Conservation (phyloP, 345 rosid species). For the Ceriops tagal region DNA sequence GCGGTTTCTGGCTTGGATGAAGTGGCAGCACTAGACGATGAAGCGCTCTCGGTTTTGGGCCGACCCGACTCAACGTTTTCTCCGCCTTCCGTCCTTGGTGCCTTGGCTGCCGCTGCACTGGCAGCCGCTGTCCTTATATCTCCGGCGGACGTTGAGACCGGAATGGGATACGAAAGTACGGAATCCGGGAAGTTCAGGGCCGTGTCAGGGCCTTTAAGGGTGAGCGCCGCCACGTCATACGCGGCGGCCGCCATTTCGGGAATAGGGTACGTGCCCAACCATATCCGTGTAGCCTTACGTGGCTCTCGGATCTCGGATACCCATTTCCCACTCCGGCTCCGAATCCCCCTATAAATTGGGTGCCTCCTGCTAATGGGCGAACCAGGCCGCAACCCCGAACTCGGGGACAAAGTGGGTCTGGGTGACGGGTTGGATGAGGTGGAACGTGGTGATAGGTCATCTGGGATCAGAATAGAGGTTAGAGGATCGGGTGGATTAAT, state of each 20-base stretch:
- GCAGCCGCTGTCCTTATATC: constrained; percentile 60
- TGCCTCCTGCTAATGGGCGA: constrained; percentile 31
- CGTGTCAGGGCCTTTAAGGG: constrained; percentile 61
- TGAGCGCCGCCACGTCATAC: constrained; percentile 67
- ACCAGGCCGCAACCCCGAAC: neutral
- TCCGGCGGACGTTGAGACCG: constrained; percentile 42
- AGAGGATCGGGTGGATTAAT: constrained; percentile 13
- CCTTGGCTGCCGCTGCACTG: constrained; percentile 42
- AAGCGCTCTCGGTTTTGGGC: neutral
- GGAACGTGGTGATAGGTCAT: constrained; percentile 17
- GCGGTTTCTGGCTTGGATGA: neutral
- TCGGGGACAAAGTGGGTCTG: constrained; percentile 16
- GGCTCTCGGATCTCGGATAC: constrained; percentile 83
- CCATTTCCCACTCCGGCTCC: constrained; percentile 72
- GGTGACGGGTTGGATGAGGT: constrained; percentile 20
- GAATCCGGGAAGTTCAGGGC: constrained; percentile 53
- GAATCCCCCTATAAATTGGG: constrained; percentile 47
- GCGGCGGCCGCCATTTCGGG: constrained; percentile 78
- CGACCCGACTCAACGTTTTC: constrained; percentile 14
- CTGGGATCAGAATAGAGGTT: neutral
- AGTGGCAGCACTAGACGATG: constrained; percentile 19
- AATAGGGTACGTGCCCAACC: constrained; percentile 42
- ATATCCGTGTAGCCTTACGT: constrained; percentile 59
- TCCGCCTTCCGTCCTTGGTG: neutral
- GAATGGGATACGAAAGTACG: constrained; percentile 43